phyloP scores from a whole-genome alignment of 2,329 filamentous ascomycete species.

The Orbilia quercus region DNA sequence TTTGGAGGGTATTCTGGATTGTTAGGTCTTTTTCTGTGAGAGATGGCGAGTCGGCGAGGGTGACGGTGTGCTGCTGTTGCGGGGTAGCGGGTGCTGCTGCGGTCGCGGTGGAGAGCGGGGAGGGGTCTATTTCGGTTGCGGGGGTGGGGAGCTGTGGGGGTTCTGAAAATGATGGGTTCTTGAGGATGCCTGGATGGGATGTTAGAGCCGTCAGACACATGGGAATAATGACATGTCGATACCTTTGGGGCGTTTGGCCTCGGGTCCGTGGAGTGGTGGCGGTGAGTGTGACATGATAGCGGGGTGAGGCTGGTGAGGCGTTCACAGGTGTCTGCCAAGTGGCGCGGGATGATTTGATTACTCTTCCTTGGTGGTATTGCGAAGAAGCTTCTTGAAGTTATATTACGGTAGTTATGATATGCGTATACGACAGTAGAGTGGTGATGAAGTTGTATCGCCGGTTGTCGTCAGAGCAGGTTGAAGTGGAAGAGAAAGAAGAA shows the following conservation, averaged over 20 bases:
- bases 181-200: slow-evolving; percentile 42
- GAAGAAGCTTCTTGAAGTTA: too few relatives aligned
- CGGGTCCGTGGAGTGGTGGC: slow-evolving; percentile 52
- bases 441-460: neutral
- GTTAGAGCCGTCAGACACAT: slow-evolving; percentile 8
- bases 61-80: slow-evolving; percentile 27
- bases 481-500: neutral
- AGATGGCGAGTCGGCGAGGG: slow-evolving; percentile 21
- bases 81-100: neutral
- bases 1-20: slow-evolving; percentile 91
- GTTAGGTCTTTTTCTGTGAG: slow-evolving; percentile 81
- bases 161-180: slow-evolving; percentile 52
- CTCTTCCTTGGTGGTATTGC: too few relatives aligned
- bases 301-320: slow-evolving; percentile 34
- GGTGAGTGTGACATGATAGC: slow-evolving; percentile 54
- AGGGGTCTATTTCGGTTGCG: slow-evolving; percentile 18
- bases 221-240: neutral
- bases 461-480: too few relatives aligned
- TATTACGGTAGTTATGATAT: too few relatives aligned
- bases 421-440: neutral
- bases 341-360: too few relatives aligned
- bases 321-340: too few relatives aligned
- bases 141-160: slow-evolving; percentile 30
- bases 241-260: slow-evolving; percentile 55
- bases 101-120: slow-evolving; percentile 1